Percentiles rank a stretch among this genome's conserved stretches.
Evolutionary conservation across 345 rosid species (phyloP).

Genomic region (Eucalyptus guilfoylei): DNA sequence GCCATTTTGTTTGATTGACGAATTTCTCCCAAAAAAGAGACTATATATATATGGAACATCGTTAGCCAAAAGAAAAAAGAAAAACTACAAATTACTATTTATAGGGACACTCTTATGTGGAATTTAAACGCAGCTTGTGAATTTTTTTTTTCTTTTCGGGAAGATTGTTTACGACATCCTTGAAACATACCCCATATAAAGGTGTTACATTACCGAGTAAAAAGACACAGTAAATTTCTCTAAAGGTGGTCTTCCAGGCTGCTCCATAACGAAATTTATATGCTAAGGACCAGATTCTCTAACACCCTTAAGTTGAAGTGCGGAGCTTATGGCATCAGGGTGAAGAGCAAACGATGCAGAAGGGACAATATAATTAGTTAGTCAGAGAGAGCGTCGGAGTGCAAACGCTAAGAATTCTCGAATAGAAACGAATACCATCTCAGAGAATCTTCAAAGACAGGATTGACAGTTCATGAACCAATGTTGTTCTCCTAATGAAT

Average conservation of each 20-base stretch:
- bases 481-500: not conserved
- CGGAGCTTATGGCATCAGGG: not conserved
- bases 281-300: not conserved
- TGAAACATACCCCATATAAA: not conserved
- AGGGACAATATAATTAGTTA: not conserved
- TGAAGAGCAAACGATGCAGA: not conserved
- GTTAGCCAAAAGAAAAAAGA: not conserved
- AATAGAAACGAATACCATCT: not conserved
- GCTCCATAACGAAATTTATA: not conserved
- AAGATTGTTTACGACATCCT: not conserved
- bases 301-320: not conserved
- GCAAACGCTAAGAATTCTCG: not conserved
- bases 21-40: not conserved
- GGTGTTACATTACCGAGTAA: not conserved
- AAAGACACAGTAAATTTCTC: not conserved
- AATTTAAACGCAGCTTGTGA: not conserved
- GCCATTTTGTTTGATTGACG: not conserved
- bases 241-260: too few species aligned
- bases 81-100: not conserved
- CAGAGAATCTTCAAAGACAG: not conserved
- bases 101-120: not conserved
- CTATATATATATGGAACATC: not conserved
- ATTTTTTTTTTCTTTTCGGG: not conserved
- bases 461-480: too few species aligned
- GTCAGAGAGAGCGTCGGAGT: not conserved